Evolutionary conservation across 2,329 filamentous ascomycete species (phyloP), one percentile per base, ranked within the genome.

Genomic region (Parastagonospora avenae): DNA sequence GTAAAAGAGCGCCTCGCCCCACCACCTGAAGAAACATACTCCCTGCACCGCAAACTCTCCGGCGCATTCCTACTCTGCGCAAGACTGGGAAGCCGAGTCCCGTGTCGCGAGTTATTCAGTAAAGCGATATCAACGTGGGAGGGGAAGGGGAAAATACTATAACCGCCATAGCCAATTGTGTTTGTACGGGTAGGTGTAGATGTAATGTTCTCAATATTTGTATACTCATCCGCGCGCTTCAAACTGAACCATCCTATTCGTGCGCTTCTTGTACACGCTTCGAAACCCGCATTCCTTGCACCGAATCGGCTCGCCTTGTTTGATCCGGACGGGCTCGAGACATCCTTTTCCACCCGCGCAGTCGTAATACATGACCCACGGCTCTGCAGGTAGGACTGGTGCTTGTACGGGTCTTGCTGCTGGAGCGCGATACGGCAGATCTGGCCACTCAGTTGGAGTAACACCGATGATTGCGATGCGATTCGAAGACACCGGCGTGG

Each of bases 21-120:
- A 19, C 94, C 95, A 19, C 94, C 94, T 0, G 95, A 99, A 77
- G 94, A 99, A 80, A 99, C 94, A 45, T 99, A 99, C 70, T 93
- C 89, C 71, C 76, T 99, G 66, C 94, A 99, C 75, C 85, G 94
- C 54, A 99, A 99, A 78, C 77, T 99, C 47, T 96, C 92, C 72
- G 94, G 94, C 0, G 95, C 94, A 0, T 99, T 99, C 71, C 75
- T 99, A 66, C 80, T 99, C 14, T 99, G 94, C 73, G 92, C 94
- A 0, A 84, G 86, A 59, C 73, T 99, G 52, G 92, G 91, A 2
- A 96, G 91, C 71, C 82, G 85, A 57, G 92, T 99, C 2, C 80
- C 80, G 50, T 97, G 93, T 64, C 85, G 88, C 57, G 86, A 89
- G 52, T 76, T 99, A 77, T 99, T 99, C 72, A 80, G 81, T 50